phyloP scores from a whole-genome alignment of 352 stramenopile species.

The Phytopythium ostracodes region DNA sequence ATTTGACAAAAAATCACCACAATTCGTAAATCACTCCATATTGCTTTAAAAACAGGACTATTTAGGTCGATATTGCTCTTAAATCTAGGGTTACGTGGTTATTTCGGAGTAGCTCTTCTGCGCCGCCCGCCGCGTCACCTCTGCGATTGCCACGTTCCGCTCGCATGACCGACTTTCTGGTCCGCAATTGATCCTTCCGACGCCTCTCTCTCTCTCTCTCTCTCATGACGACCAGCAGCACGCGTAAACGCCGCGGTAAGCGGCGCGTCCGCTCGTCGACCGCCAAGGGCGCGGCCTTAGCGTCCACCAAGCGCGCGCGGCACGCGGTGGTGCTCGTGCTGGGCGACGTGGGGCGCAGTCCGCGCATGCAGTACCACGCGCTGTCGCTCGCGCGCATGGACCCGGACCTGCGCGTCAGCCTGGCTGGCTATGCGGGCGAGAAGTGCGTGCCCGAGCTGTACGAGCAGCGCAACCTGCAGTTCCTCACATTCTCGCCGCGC shows the following conservation, averaged over 20 bases:
- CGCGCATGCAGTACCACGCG: constrained; percentile 99
- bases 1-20: not conserved
- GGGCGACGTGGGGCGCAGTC: constrained; percentile 94
- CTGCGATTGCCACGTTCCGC: not conserved
- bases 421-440: constrained; percentile 94
- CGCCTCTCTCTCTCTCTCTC: not conserved
- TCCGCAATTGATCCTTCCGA: not conserved
- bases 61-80: too few relatives aligned
- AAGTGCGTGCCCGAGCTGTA: constrained; percentile 75
- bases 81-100: not conserved
- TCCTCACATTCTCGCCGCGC: constrained; percentile 74
- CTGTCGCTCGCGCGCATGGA: constrained; percentile 89
- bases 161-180: not conserved
- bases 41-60: too few relatives aligned
- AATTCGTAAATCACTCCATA: too few relatives aligned
- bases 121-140: not conserved
- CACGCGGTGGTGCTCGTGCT: constrained; percentile 93
- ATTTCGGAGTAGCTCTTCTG: not conserved
- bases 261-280: not conserved
- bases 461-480: constrained; percentile 50
- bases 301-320: constrained; percentile 7
- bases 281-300: not conserved
- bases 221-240: not conserved
- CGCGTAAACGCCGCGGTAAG: not conserved
- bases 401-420: constrained; percentile 62